Percentiles rank a stretch among this genome's conserved stretches.
Evolutionary conservation across 108 stramenopile species (phyloP).

Genomic region (Phaeodactylum tricornutum): DNA sequence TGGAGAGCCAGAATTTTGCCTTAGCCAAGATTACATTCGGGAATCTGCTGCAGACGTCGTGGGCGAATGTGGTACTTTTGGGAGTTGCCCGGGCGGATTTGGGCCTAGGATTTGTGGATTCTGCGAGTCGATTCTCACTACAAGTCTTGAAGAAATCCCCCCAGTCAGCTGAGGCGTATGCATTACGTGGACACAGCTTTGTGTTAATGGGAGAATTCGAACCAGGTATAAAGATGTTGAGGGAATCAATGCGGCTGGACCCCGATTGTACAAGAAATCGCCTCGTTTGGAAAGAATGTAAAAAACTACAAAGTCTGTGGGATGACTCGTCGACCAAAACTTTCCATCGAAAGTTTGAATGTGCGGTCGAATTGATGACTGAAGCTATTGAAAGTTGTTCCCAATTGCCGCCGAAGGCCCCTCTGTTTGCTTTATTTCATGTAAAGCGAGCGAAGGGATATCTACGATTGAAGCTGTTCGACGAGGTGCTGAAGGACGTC

Average conservation of each 20-base stretch:
- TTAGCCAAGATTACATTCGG: conserved; percentile 22
- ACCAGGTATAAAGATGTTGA: conserved; percentile 13
- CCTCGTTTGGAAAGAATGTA: conserved; percentile 6
- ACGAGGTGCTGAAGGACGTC: conserved; percentile 19
- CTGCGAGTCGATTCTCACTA: conserved; percentile 13
- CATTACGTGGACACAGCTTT: conserved; percentile 19
- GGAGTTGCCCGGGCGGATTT: conserved; percentile 26
- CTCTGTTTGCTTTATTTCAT: conserved; percentile 19
- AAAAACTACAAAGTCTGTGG: conserved; percentile 5
- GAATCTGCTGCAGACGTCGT: conserved; percentile 8
- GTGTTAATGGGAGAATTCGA: conserved; percentile 27
- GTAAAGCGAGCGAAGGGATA: conserved; percentile 26
- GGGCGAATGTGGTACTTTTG: conserved; percentile 14
- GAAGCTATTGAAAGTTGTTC: conserved; percentile 4
- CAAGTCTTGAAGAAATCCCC: conserved; percentile 4
- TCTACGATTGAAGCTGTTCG: conserved; percentile 27
- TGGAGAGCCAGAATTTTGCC: conserved; percentile 13
- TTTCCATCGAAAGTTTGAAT: conserved; percentile 19
- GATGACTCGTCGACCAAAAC: conserved; percentile 5
- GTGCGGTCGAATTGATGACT: conserved; percentile 11
- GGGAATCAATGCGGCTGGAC: conserved; percentile 31
- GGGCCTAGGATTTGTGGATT: conserved; percentile 27
- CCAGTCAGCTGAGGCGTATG: conserved; percentile 15
- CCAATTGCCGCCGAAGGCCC: conserved; percentile 14
- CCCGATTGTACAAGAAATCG: conserved; percentile 18